Percentiles rank a stretch among this genome's conserved stretches.
These are phyloP conservation scores for Trichoderma aggressivum DNA, from an alignment of 2,329 filamentous ascomycete species.

Conservation along the genomic window DNA sequence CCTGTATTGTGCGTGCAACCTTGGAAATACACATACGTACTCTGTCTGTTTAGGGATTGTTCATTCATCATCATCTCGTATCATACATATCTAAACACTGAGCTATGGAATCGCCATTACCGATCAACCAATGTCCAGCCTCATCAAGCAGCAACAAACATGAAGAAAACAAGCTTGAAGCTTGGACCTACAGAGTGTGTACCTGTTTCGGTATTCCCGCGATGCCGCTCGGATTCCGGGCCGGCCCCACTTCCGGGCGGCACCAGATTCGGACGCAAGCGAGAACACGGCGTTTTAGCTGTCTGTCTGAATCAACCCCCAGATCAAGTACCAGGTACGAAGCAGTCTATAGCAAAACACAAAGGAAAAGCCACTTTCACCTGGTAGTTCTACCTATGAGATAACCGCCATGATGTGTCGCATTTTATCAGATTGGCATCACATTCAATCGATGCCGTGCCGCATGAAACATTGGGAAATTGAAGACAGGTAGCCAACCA, in stretches of 20 bases:
- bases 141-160: background rate
- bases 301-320: background rate
- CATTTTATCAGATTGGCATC: background rate
- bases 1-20: background rate
- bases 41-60: background rate
- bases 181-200: background rate
- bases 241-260: constrained; percentile 10
- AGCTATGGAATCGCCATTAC: background rate
- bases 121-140: background rate
- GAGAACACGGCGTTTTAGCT: background rate
- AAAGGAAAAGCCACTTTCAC: background rate
- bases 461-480: background rate
- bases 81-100: background rate
- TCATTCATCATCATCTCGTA: background rate
- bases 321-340: background rate
- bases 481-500: background rate
- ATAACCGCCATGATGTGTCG: background rate
- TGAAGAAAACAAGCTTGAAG: background rate
- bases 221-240: constrained; percentile 6
- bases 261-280: background rate
- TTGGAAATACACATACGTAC: background rate
- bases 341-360: accelerated
- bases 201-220: background rate
- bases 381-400: background rate
- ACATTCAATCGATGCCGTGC: background rate